A percentile compares a stretch with the other conserved stretches of the same genome.
Evolutionary conservation across 108 stramenopile species (phyloP).

Genomic region (Pseudonitzschia multiseries): DNA sequence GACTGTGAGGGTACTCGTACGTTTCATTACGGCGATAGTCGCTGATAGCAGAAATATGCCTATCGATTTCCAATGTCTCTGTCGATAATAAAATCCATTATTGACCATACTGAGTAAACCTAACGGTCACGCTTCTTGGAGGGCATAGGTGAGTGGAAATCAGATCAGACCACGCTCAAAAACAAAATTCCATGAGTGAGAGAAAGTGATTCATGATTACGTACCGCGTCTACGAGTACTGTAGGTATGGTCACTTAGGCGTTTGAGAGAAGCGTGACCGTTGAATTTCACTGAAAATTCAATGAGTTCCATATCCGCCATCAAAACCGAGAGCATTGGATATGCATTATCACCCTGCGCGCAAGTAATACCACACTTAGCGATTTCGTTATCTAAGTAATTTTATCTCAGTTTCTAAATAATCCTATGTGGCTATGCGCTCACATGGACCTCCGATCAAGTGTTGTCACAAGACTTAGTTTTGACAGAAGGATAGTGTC

Average conservation of each 20-base stretch:
- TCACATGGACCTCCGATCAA: not conserved
- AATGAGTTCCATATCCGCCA: not conserved
- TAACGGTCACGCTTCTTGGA: not conserved
- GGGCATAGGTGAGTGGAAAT: not conserved
- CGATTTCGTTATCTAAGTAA: not conserved
- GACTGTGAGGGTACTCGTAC: not conserved
- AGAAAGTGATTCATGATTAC: too few species aligned
- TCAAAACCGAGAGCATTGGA: not conserved
- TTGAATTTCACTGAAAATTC: not conserved
- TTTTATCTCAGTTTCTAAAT: not conserved
- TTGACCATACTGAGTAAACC: not conserved
- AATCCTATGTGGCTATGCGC: not conserved
- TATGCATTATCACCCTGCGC: not conserved
- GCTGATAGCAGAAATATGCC: not conserved
- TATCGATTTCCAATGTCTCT: too few species aligned
- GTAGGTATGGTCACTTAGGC: too few species aligned
- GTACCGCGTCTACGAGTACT: too few species aligned
- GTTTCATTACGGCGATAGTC: not conserved
- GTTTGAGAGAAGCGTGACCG: not conserved
- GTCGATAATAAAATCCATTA: too few species aligned
- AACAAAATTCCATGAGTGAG: not conserved
- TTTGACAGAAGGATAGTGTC: not conserved
- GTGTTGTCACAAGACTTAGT: slow-evolving; percentile 6
- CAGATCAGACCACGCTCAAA: not conserved
- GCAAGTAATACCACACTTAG: not conserved